Percentiles rank a stretch among this genome's conserved stretches.
These are phyloP conservation scores for Coemansia sp. DNA, from an alignment of 192 early-diverging fungal genomes.

Conservation along the genomic window DNA sequence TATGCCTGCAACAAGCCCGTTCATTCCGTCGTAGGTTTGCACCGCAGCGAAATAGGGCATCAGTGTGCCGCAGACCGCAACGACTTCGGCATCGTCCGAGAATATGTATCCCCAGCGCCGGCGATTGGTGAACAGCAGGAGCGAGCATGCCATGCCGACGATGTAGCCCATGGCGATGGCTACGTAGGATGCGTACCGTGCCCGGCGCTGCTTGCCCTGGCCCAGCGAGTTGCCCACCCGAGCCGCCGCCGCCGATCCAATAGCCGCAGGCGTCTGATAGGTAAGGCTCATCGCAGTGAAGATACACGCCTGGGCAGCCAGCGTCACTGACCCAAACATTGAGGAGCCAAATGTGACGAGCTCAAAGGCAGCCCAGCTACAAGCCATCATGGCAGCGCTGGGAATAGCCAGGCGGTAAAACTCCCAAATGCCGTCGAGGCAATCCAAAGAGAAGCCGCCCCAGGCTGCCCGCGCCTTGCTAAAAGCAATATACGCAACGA, in stretches of 20 bases:
- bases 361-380: constrained; percentile 87
- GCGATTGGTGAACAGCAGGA: constrained; percentile 61
- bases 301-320: constrained; percentile 85
- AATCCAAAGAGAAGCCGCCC: constrained; percentile 78
- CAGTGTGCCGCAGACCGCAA: constrained; percentile 27
- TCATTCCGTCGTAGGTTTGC: constrained; percentile 59
- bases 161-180: constrained; percentile 63
- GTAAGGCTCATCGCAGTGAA: constrained; percentile 71
- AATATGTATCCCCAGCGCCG: constrained; percentile 69
- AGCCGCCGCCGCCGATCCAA: constrained; percentile 77
- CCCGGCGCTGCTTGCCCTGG: constrained; percentile 57
- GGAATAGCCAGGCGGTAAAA: constrained; percentile 80
- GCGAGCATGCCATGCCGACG: constrained; percentile 62
- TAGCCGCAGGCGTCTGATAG: constrained; percentile 71
- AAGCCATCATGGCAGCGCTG: constrained; percentile 81
- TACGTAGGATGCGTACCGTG: constrained; percentile 59
- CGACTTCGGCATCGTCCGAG: constrained; percentile 26
- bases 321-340: constrained; percentile 68
- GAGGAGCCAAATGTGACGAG: constrained; percentile 73
- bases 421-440: constrained; percentile 63
- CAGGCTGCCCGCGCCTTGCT: constrained; percentile 61
- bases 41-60: constrained; percentile 48
- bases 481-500: constrained; percentile 58
- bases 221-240: constrained; percentile 81
- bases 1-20: constrained; percentile 61